Base-by-base conservation (phyloP, 2,329 filamentous ascomycete genomes). In the Colletotrichum sp. region DNA sequence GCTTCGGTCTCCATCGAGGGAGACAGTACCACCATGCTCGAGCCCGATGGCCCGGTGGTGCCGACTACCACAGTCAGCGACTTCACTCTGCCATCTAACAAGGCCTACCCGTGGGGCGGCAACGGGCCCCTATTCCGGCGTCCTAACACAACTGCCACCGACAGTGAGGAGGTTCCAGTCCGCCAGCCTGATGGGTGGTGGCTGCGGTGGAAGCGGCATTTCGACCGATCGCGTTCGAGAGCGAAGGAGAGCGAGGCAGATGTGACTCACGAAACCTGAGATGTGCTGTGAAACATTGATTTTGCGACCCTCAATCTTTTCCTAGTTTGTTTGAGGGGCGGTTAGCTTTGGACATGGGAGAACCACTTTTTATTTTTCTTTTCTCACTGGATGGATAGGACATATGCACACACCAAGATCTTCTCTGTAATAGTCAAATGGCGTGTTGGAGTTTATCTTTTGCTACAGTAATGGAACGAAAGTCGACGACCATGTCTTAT, bases 91-190 rank as follows among this genome's bases (percentile, higher is more conserved):
- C 81, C 83, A 8, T 77, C 79, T 3, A 82, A 83, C 34, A 79
- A 82, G 18, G 82, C 84, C 72, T 85, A 80, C 30, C 84, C 84
- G 3, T 85, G 84, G 84, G 84, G 83, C 13, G 82, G 81, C 34
- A 79, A 81, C 75, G 84, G 81, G 48, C 83, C 83, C 2, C 72
- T 83, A 39, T 83, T 86, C 74, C 83, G 84, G 7, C 83, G 85
- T 66, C 80, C 81, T 34, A 82, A 82, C 68, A 78, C 80, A 64
- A 79, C 79, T 9, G 77, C 78, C n/a, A 78, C 82, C 18, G 48
- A 61, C 9, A 15, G 36, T 12, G 66, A 58, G 25, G 25, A 52
- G 12, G 30, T 6, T 8, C 5, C 64, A 8, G 8, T 16, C 28
- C 25, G 30, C 3, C 52, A 22, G 22, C 34, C 43, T 15, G 55